Percentiles rank a stretch among this genome's conserved stretches.
phyloP scores from a whole-genome alignment of 2,329 filamentous ascomycete genomes.

The Endoconidiophora polonica region DNA sequence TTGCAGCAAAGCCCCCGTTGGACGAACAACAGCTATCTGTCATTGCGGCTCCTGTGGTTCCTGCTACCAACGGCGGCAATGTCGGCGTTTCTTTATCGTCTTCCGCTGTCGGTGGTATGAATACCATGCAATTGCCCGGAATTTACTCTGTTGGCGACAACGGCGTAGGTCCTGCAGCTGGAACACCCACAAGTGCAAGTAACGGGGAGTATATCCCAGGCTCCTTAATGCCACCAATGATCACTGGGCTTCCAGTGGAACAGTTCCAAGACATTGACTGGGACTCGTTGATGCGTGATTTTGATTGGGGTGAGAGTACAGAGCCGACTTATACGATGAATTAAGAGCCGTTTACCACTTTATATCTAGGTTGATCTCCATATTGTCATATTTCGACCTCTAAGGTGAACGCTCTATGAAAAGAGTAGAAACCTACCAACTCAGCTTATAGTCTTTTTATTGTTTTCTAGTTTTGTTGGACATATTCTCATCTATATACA shows the following conservation, averaged over 20 bases:
- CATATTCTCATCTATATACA: too few species aligned
- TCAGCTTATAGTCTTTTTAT: too few species aligned
- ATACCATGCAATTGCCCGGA: not conserved
- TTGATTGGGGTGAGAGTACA: slow-evolving; percentile 24
- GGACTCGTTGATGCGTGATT: slow-evolving; percentile 34
- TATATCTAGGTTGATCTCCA: not conserved
- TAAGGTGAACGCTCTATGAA: not conserved
- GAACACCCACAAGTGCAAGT: too few species aligned
- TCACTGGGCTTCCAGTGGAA: slow-evolving; percentile 17
- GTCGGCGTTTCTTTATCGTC: too few species aligned
- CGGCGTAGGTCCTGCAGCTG: too few species aligned
- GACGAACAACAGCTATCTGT: not conserved
- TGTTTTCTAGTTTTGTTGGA: too few species aligned
- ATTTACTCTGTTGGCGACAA: too few species aligned
- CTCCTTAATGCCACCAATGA: slow-evolving; percentile 9
- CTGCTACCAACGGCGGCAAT: not conserved
- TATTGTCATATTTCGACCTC: not conserved
- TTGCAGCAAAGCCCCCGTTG: slow-evolving; percentile 2
- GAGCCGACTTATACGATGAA: slow-evolving; percentile 8
- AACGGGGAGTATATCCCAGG: not conserved
- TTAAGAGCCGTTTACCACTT: not conserved
- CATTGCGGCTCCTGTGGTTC: not conserved
- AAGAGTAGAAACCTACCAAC: not conserved
- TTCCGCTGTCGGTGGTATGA: too few species aligned
- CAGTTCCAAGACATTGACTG: slow-evolving; percentile 31